Base-by-base conservation (phyloP, 2,329 filamentous ascomycete species). In the Fusarium burgessii region DNA sequence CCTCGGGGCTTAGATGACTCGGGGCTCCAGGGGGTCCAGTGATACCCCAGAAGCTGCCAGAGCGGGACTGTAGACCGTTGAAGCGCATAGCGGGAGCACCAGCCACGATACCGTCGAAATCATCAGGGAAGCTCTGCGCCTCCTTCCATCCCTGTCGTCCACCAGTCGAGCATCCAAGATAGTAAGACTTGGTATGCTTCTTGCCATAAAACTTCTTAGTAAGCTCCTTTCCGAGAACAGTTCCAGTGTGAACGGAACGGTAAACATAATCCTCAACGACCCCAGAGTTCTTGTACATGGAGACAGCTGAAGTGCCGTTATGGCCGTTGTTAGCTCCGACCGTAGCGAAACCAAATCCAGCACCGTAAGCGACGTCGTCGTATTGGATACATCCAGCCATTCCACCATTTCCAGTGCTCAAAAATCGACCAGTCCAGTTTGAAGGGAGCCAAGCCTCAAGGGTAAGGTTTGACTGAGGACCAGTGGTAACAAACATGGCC, bases 91-190 rank as follows among this genome's bases (percentile, higher is more conserved):
- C 85, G 8, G 86, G 85, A 3, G 84, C 84, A n/a, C 84, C 84
- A 18, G 81, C 79, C 2, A 84, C 78, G 5, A 81, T 80, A 23
- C 85, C 84, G 62, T 90, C 87, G 54, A 89, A 90, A 58, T 89
- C 87, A 0, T 86, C 81, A 0, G 89, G 88, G 70, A 84, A 89
- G 18, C 80, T 74, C 71, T 90, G 84, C 0, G 86, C 83, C 25
- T 84, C 83, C 61, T 86, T 86, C 45, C 88, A 80, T 14, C 87
- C 89, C 77, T 90, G 87, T 1, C 89, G 81, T 5, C 89, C 88
- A 25, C 89, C 89, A 0, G 87, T 86, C 0, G 87, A 90, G 75
- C 89, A 90, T 17, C 89, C 89, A 8, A 85, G 77, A 68, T 86
- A 90, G 77, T 90, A 90, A 5, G 83, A 84, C 66, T 85, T 85